Conservation (phyloP, 2,329 filamentous ascomycete species). For the Beauveria sp. region DNA sequence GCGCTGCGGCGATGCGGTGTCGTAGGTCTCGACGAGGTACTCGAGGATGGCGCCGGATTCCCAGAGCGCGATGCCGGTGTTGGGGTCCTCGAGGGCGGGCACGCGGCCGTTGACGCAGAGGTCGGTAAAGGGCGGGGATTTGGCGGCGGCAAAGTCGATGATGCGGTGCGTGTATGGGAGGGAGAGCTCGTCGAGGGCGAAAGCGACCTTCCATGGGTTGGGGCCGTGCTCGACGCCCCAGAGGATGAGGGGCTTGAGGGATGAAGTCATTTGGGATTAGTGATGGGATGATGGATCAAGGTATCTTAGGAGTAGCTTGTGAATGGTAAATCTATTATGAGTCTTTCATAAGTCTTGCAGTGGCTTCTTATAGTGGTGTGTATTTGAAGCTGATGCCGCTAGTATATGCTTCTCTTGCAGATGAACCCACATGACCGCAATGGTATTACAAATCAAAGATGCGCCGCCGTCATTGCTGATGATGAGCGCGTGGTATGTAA, state of each 20-base stretch:
- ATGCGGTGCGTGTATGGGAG: conserved; percentile 14
- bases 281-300: no score
- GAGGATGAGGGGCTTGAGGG: conserved; percentile 4
- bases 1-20: background rate
- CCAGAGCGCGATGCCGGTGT: conserved; percentile 12
- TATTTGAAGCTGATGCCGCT: no score
- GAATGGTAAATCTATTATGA: no score
- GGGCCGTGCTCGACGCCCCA: conserved; percentile 9
- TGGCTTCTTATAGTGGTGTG: no score
- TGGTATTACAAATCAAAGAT: no score
- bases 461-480: no score
- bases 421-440: no score
- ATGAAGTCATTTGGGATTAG: background rate
- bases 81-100: conserved; percentile 12
- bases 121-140: background rate
- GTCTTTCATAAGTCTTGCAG: no score
- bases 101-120: conserved; percentile 14
- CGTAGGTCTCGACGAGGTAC: conserved; percentile 14
- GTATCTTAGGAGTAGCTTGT: no score
- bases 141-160: conserved; percentile 5
- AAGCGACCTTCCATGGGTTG: conserved; percentile 15
- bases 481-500: no score
- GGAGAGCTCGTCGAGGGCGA: conserved; percentile 17
- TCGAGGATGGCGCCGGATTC: conserved; percentile 14
- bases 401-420: no score